A percentile compares a stretch with the other conserved stretches of the same genome.
phyloP scores from a whole-genome alignment of 2,329 filamentous ascomycete genomes.

The Periconia digitata region DNA sequence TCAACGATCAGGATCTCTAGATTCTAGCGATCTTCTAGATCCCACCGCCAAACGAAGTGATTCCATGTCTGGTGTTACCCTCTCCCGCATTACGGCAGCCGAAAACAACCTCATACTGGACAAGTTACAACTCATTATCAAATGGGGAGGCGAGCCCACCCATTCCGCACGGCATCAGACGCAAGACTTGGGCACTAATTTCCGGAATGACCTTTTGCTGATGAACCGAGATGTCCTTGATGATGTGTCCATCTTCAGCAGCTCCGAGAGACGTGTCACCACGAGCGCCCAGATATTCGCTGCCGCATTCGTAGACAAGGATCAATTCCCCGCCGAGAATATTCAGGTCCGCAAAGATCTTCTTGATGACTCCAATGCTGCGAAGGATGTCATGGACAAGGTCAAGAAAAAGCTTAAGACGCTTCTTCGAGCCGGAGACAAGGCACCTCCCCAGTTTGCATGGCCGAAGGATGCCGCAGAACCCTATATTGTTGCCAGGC shows the following conservation, averaged over 20 bases:
- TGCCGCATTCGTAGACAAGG: constrained; percentile 81
- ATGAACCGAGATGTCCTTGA: constrained; percentile 91
- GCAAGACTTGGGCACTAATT: constrained; percentile 90
- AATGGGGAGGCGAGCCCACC: constrained; percentile 98
- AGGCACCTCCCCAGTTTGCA: constrained; percentile 93
- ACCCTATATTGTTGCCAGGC: constrained; percentile 86
- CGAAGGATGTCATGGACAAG: constrained; percentile 99
- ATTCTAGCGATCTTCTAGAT: constrained; percentile 23
- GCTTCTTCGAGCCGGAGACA: constrained; percentile 85
- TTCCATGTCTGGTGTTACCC: constrained; percentile 84
- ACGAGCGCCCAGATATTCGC: constrained; percentile 97
- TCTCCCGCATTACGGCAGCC: constrained; percentile 90
- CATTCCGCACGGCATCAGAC: constrained; percentile 96
- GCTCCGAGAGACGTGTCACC: constrained; percentile 89
- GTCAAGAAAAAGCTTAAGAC: constrained; percentile 99
- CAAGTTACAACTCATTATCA: constrained; percentile 96
- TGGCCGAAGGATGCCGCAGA: constrained; percentile 95
- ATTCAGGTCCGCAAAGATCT: constrained; percentile 93
- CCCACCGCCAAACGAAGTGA: constrained; percentile 59
- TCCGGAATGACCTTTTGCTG: constrained; percentile 90
- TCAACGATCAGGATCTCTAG: constrained; percentile 16
- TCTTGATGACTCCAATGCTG: constrained; percentile 94
- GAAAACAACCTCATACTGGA: constrained; percentile 93
- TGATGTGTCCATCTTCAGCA: constrained; percentile 93
- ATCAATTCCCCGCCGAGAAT: constrained; percentile 81